Conservation (phyloP, 164 flowering plant species). For the Macadamia tetraphylla region DNA sequence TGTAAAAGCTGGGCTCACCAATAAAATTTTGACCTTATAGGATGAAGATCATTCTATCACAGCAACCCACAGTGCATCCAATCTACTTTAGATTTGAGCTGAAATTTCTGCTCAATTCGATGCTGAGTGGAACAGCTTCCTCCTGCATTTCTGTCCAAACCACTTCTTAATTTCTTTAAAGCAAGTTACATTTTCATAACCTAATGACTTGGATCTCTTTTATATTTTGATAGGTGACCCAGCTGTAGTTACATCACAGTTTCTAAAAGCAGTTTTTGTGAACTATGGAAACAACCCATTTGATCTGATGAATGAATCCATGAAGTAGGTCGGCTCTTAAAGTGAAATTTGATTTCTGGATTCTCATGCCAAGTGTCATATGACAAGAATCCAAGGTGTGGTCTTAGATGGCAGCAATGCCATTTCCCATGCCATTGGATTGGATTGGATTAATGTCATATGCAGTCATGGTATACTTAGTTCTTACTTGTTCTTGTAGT, state of each 20-base stretch:
- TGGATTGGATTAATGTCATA: neutral
- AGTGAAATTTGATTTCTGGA: neutral
- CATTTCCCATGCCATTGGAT: neutral
- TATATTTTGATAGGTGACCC: constrained; percentile 45
- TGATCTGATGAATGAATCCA: constrained; percentile 52
- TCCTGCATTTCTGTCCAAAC: neutral
- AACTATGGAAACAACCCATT: constrained; percentile 54
- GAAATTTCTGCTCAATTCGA: neutral
- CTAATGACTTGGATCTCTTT: constrained; percentile 3
- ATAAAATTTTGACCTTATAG: neutral
- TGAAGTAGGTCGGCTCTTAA: constrained; percentile 45
- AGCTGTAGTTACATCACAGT: constrained; percentile 33
- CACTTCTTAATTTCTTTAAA: neutral
- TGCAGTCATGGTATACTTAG: neutral
- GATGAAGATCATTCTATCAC: neutral
- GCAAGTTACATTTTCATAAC: neutral
- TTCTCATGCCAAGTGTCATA: constrained; percentile 1
- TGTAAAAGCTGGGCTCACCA: neutral
- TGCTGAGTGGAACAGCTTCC: neutral
- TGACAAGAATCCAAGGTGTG: neutral
- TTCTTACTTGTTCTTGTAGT: neutral
- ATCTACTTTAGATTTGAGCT: neutral
- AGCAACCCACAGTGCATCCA: neutral
- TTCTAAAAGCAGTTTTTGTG: constrained; percentile 44
- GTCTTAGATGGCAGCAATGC: neutral